phyloP scores from a whole-genome alignment of 768 basidiomycete genomes.

The Trametopsis cervina region DNA sequence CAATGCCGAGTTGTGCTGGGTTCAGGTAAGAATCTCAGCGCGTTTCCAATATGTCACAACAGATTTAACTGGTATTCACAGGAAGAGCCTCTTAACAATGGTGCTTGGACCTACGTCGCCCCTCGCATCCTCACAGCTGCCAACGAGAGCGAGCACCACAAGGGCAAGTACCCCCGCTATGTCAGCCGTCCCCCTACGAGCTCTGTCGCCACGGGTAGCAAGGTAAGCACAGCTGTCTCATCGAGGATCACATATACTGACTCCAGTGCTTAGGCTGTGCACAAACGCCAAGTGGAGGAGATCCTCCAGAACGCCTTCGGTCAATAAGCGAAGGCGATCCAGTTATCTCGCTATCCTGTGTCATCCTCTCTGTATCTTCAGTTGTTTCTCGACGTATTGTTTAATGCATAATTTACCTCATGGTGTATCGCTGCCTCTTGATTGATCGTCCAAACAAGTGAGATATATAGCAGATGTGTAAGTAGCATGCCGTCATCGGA shows the following conservation, averaged over 20 bases:
- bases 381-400: not conserved
- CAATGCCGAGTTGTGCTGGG: conserved; percentile 91
- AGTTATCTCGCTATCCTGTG: not conserved
- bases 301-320: conserved; percentile 62
- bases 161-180: conserved; percentile 84
- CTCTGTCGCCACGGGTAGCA: conserved; percentile 89
- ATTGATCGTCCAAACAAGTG: too few species aligned
- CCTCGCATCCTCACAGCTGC: conserved; percentile 93
- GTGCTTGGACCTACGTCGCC: conserved; percentile 94
- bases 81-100: conserved; percentile 97
- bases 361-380: not conserved
- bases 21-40: conserved; percentile 46
- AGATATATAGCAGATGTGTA: too few species aligned
- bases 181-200: conserved; percentile 90
- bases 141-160: conserved; percentile 84
- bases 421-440: too few species aligned
- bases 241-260: not conserved
- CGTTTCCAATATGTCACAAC: not conserved
- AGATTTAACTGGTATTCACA: conserved; percentile 23
- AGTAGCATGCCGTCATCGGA: too few species aligned
- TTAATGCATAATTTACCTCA: not conserved
- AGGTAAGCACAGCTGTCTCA: conserved; percentile 38
- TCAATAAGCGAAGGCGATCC: conserved; percentile 7
- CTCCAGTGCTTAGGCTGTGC: conserved; percentile 47
- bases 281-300: conserved; percentile 86